phyloP scores from a whole-genome alignment of 306 rosid species.

The Vigna angularis region DNA sequence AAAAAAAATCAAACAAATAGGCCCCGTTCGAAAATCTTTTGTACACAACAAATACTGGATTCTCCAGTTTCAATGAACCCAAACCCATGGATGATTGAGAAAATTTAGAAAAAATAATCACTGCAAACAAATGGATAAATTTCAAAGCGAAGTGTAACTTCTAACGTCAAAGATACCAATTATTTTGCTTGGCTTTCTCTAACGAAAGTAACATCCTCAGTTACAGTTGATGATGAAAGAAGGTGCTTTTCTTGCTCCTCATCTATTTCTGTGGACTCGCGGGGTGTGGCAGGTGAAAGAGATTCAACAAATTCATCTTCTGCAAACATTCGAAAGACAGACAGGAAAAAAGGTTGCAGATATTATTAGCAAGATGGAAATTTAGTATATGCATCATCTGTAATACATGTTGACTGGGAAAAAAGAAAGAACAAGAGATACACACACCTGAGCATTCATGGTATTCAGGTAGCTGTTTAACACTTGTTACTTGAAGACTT shows the following conservation, averaged over 20 bases:
- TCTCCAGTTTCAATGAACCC: slow-evolving; percentile 37
- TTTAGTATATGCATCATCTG: not conserved
- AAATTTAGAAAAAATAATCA: slow-evolving; percentile 29
- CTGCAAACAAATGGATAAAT: slow-evolving; percentile 36
- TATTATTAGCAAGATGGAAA: slow-evolving; percentile 42
- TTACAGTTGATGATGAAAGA: slow-evolving; percentile 57
- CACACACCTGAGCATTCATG: slow-evolving; percentile 75
- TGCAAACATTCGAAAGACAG: slow-evolving; percentile 45
- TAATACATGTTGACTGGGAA: slow-evolving; percentile 6
- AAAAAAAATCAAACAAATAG: not conserved
- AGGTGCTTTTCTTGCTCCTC: slow-evolving; percentile 72
- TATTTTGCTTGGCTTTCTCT: slow-evolving; percentile 56
- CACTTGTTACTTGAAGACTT: slow-evolving; percentile 80
- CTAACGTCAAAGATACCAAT: slow-evolving; percentile 36
- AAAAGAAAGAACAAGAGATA: slow-evolving; percentile 2
- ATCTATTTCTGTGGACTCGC: slow-evolving; percentile 56
- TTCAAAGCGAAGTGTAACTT: slow-evolving; percentile 31
- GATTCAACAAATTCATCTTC: slow-evolving; percentile 75
- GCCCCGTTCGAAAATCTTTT: slow-evolving; percentile 13
- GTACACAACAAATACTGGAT: slow-evolving; percentile 11
- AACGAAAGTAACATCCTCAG: slow-evolving; percentile 63
- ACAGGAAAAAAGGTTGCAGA: slow-evolving; percentile 28
- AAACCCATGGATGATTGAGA: slow-evolving; percentile 20
- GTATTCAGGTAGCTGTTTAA: slow-evolving; percentile 84
- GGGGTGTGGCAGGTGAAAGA: slow-evolving; percentile 58